Percentiles rank a stretch among this genome's conserved stretches.
Conservation (phyloP, 352 stramenopile species). For the Peronospora farinosa region DNA sequence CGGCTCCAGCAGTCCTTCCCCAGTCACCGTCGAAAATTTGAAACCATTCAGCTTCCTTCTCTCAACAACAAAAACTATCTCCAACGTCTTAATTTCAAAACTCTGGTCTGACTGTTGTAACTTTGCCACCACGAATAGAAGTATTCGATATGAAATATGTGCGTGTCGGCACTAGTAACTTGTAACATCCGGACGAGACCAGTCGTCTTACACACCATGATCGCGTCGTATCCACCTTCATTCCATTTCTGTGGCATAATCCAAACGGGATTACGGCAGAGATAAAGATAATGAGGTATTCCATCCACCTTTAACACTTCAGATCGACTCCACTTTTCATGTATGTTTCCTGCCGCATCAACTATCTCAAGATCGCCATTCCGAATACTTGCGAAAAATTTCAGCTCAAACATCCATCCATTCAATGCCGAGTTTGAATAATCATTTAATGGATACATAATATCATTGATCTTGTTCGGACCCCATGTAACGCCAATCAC, state of each 20-base stretch:
- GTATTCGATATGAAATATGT: slow-evolving; percentile 8
- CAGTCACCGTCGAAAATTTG: not conserved
- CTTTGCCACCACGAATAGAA: slow-evolving; percentile 4
- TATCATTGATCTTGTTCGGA: slow-evolving; percentile 4
- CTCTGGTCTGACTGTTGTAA: slow-evolving; percentile 1
- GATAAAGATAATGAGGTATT: too few relatives aligned
- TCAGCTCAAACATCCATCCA: slow-evolving; percentile 15
- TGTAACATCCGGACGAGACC: slow-evolving; percentile 10
- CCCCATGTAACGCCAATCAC: slow-evolving; percentile 7
- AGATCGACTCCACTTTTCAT: slow-evolving; percentile 3
- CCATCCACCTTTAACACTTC: too few relatives aligned
- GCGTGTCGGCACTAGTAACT: slow-evolving; percentile 5
- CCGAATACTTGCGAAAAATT: slow-evolving; percentile 16
- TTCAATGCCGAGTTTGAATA: slow-evolving; percentile 7
- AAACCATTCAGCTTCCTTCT: not conserved
- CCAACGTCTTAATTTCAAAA: slow-evolving; percentile 2
- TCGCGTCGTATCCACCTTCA: too few relatives aligned
- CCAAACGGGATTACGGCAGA: too few relatives aligned
- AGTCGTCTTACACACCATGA: slow-evolving; percentile 10
- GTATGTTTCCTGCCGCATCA: slow-evolving; percentile 2
- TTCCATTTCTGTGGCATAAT: too few relatives aligned
- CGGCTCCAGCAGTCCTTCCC: not conserved
- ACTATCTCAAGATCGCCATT: slow-evolving; percentile 1
- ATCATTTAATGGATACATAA: too few relatives aligned
- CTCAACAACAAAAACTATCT: slow-evolving; percentile 16